These are phyloP conservation scores for Eimeria tenella DNA, from an alignment of 169 alveolate species.

Conservation along the genomic window DNA sequence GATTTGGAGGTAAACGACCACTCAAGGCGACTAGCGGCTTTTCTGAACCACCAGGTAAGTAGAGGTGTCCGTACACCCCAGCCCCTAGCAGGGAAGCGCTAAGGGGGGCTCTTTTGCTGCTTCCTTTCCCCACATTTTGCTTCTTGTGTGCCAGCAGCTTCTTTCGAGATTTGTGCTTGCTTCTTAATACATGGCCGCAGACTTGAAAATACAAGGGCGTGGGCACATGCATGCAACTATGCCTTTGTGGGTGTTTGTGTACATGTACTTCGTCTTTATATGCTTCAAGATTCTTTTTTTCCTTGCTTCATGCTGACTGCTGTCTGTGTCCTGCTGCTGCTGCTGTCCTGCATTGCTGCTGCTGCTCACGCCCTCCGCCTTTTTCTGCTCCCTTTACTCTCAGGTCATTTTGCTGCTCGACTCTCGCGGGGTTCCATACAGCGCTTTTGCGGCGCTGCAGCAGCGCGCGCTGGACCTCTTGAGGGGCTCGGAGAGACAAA, in stretches of 20 bases:
- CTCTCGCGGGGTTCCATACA: not conserved
- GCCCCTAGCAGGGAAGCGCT: not conserved
- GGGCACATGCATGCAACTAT: too few relatives aligned
- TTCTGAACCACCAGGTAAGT: constrained; percentile 12
- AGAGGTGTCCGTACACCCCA: not conserved
- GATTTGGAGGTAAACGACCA: not conserved
- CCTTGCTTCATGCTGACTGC: not conserved
- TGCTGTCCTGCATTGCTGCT: too few relatives aligned
- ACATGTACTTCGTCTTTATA: too few relatives aligned
- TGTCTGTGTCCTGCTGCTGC: too few relatives aligned
- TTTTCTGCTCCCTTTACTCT: not conserved
- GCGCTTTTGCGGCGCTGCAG: not conserved
- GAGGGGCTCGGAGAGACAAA: not conserved
- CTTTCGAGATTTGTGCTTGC: too few relatives aligned
- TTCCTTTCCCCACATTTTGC: too few relatives aligned
- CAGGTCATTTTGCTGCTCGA: constrained; percentile 51
- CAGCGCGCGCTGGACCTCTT: not conserved
- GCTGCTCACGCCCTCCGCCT: not conserved
- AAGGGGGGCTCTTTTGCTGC: not conserved
- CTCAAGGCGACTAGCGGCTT: not conserved
- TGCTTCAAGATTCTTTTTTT: not conserved
- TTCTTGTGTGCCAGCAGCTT: too few relatives aligned
- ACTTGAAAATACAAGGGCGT: too few relatives aligned
- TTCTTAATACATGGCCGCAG: too few relatives aligned
- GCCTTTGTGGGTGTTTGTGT: too few relatives aligned